Conservation (phyloP, 441 rosid species). For the Capsella rubella region DNA sequence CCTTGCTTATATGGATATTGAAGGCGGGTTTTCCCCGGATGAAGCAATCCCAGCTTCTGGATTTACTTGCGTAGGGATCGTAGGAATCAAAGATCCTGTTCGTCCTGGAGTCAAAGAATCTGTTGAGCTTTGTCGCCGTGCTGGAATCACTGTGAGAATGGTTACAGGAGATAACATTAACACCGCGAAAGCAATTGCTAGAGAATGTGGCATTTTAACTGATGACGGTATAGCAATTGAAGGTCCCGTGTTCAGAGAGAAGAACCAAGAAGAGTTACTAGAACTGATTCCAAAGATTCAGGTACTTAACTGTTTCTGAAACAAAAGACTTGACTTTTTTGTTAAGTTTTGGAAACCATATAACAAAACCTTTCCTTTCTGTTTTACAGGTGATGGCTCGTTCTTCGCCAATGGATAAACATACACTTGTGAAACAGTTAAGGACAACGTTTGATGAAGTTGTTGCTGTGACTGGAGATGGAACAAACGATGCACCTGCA, state of each 20-base stretch:
- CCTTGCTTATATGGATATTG: conserved; percentile 63
- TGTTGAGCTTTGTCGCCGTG: conserved; percentile 60
- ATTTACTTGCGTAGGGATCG: conserved; percentile 64
- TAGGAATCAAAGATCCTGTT: conserved; percentile 74
- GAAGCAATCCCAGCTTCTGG: conserved; percentile 64
- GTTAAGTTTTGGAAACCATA: not conserved
- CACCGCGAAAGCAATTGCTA: conserved; percentile 74
- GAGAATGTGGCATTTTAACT: conserved; percentile 72
- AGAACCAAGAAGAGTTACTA: conserved; percentile 60
- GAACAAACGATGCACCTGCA: conserved; percentile 78
- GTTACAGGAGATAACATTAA: conserved; percentile 74
- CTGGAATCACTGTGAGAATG: conserved; percentile 70
- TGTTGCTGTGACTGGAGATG: conserved; percentile 75
- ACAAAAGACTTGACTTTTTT: not conserved
- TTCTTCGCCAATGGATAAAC: conserved; percentile 75
- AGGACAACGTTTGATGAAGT: conserved; percentile 73
- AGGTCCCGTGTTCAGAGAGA: conserved; percentile 72
- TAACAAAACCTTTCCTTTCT: not conserved
- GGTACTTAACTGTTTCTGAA: conserved; percentile 47
- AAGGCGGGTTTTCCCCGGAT: conserved; percentile 54
- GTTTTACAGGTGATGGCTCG: conserved; percentile 68
- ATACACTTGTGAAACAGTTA: conserved; percentile 66
- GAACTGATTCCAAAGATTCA: conserved; percentile 82
- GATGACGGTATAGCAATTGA: conserved; percentile 68
- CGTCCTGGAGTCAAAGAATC: conserved; percentile 75